These are phyloP conservation scores for Eutrema salsugineum DNA, from an alignment of 441 rosid species.

Conservation along the genomic window DNA sequence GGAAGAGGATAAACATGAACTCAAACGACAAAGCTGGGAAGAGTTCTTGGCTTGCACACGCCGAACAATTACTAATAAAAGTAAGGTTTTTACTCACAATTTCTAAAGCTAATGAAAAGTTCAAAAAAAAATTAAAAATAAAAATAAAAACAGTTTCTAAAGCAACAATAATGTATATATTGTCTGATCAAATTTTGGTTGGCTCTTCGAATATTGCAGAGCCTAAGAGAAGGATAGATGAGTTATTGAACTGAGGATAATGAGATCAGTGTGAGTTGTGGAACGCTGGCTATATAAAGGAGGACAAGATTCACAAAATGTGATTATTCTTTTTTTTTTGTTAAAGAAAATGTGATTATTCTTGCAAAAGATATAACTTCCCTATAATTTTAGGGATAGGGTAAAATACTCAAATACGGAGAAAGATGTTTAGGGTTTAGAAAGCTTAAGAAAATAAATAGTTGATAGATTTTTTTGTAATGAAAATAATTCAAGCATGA, in stretches of 20 bases:
- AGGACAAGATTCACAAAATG: neutral
- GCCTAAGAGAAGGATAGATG: conserved; percentile 67
- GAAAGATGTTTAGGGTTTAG: neutral
- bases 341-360: neutral
- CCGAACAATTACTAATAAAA: conserved; percentile 76
- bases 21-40: conserved; percentile 72
- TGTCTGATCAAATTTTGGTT: neutral
- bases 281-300: neutral
- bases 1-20: conserved; percentile 74
- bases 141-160: neutral
- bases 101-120: too few relatives aligned
- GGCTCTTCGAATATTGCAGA: conserved; percentile 37
- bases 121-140: too few relatives aligned
- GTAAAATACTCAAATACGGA: neutral
- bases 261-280: neutral
- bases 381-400: neutral
- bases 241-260: conserved; percentile 34
- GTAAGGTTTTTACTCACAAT: conserved; percentile 35
- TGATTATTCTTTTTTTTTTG: too few relatives aligned
- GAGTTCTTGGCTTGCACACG: conserved; percentile 87
- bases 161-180: neutral
- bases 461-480: neutral
- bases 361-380: neutral
- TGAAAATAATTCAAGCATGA: neutral
- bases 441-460: neutral